Evolutionary conservation across 305 asterid genomes (phyloP).

Genomic region (Solanum hybrid): DNA sequence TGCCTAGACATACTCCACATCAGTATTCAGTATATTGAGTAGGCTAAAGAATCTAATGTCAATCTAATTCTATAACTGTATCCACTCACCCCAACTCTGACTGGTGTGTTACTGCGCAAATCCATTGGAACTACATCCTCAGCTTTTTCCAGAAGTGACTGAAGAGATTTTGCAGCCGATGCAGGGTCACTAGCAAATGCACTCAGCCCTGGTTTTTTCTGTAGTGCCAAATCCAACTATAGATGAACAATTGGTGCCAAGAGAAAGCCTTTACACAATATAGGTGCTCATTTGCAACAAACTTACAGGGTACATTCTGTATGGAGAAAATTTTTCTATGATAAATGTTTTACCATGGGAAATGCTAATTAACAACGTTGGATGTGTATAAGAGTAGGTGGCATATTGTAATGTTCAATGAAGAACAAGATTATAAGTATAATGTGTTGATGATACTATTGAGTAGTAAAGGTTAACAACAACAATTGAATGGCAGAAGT

Average conservation of each 20-base stretch:
- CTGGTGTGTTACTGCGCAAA: conserved; percentile 41
- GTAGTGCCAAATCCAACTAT: neutral
- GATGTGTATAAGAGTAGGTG: neutral
- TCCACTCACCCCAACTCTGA: conserved; percentile 54
- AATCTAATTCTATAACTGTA: neutral
- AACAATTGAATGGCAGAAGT: neutral
- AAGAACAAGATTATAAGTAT: neutral
- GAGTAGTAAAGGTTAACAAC: neutral
- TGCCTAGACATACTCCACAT: conserved; percentile 39
- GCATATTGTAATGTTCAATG: neutral
- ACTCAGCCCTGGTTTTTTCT: conserved; percentile 63
- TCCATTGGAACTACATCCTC: conserved; percentile 37
- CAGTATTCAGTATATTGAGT: neutral
- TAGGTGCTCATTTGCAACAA: neutral
- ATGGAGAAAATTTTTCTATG: neutral
- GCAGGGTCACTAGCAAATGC: conserved; percentile 42
- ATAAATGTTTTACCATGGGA: neutral
- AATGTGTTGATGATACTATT: neutral
- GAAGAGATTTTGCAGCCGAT: conserved; percentile 46
- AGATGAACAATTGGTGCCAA: neutral
- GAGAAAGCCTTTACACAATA: neutral
- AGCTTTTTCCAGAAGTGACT: conserved; percentile 40
- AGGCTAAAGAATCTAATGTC: neutral
- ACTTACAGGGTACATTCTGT: neutral
- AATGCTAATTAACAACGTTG: neutral